These are phyloP conservation scores for Backusella luteola DNA, from an alignment of 192 early-diverging fungal species.

Conservation along the genomic window DNA sequence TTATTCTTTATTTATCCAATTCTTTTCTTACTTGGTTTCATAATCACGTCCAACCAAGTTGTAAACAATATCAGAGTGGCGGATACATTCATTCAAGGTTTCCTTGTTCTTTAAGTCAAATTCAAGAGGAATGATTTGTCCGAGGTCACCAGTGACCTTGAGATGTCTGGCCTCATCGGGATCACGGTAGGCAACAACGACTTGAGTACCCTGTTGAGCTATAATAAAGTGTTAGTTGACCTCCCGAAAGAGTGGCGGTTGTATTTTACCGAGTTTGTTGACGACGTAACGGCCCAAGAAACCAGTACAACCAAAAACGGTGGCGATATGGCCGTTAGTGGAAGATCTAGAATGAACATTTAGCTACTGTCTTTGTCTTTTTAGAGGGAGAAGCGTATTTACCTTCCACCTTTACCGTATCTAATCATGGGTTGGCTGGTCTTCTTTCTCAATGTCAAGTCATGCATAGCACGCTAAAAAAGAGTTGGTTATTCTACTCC, in stretches of 20 bases:
- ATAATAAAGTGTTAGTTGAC: neutral
- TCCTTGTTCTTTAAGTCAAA: constrained; percentile 89
- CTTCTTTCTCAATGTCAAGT: constrained; percentile 53
- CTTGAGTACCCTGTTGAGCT: constrained; percentile 86
- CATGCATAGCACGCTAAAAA: constrained; percentile 38
- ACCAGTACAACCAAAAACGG: constrained; percentile 95
- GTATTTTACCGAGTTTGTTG: constrained; percentile 71
- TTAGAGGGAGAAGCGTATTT: neutral
- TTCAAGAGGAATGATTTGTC: constrained; percentile 87
- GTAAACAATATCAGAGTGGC: constrained; percentile 93
- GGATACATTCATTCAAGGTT: constrained; percentile 78
- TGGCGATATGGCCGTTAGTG: constrained; percentile 83
- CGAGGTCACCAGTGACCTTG: constrained; percentile 92
- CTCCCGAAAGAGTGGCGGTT: too few relatives aligned
- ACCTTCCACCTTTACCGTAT: constrained; percentile 67
- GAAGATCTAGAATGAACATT: constrained; percentile 54
- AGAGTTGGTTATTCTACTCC: neutral
- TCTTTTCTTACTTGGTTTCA: constrained; percentile 69
- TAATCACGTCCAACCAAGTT: constrained; percentile 93
- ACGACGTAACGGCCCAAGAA: constrained; percentile 95
- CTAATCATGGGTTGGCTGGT: constrained; percentile 58
- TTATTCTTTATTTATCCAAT: neutral
- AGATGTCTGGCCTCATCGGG: constrained; percentile 85
- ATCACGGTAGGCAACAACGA: constrained; percentile 88
- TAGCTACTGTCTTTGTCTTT: too few relatives aligned